Conservation (phyloP, 768 basidiomycete species). For the Pleurotus salmoneostramineus region DNA sequence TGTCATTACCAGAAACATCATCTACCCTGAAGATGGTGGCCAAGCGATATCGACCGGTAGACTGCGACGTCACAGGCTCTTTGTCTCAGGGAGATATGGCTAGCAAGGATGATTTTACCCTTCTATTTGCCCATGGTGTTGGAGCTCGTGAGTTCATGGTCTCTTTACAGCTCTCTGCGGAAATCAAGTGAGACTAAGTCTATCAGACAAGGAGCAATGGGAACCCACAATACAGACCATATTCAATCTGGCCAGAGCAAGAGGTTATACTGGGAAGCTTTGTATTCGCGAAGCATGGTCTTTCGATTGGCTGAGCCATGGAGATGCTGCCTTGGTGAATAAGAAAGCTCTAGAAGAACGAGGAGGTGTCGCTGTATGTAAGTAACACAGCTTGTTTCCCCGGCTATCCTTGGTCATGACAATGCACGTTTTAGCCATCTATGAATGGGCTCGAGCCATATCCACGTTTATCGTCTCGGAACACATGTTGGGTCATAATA, state of each 20-base stretch:
- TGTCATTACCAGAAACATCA: background rate
- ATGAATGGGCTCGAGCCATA: constrained; percentile 34
- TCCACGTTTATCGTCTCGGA: constrained; percentile 27
- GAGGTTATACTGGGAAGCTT: background rate
- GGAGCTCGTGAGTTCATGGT: background rate
- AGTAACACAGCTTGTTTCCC: constrained; percentile 12
- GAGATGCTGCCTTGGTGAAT: constrained; percentile 46
- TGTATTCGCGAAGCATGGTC: constrained; percentile 44
- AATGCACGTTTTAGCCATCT: constrained; percentile 20
- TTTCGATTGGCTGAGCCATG: constrained; percentile 49
- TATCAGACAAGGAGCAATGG: constrained; percentile 55
- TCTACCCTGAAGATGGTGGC: background rate
- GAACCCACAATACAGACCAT: constrained; percentile 40
- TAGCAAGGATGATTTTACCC: background rate
- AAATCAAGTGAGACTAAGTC: no score
- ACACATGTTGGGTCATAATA: constrained; percentile 27
- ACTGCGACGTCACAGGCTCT: background rate
- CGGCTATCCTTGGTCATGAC: no score
- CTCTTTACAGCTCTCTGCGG: no score
- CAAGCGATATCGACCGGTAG: background rate
- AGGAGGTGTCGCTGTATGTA: constrained; percentile 31
- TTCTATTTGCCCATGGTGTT: background rate
- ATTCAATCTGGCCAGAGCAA: constrained; percentile 16
- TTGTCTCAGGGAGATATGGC: background rate
- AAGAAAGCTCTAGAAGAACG: constrained; percentile 24